Base-by-base conservation (phyloP, 2,329 filamentous ascomycete genomes). In the Colletotrichum tropicicola region DNA sequence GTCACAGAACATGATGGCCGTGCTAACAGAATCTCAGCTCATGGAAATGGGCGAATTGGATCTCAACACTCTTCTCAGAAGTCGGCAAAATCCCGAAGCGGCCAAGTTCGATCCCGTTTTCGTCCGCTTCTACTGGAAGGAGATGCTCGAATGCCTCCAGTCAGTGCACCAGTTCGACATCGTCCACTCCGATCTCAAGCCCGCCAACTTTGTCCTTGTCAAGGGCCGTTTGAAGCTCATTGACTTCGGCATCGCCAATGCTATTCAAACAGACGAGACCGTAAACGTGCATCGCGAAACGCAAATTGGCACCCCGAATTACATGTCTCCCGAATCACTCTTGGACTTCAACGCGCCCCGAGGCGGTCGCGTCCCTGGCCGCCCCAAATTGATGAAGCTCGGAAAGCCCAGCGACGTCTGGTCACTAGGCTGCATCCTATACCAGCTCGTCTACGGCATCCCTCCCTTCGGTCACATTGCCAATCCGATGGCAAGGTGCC, bases 31-130 rank as follows among this genome's bases (percentile, higher is more conserved):
- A n/a, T 13, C 28, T 27, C 69, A 94, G 91, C 88, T 99, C 64
- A 97, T 99, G 94, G 96, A 99, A 80, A 92, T 97, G 75, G 96
- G 96, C 69, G 96, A 99, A 79, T 89, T 95, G 21, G 96, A 99
- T 77, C 87, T 99, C 73, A 92, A 97, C 74, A 93, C 91, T 59
- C 89, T 98, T 57, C 86, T 99, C 68, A 90, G 89, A 35, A 87
- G 90, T 68, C 89, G 90, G 9, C 82, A 92, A 72, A 92, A 90
- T 72, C 87, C 84, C 0, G 91, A 94, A 66, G 88, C 91, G 57
- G 88, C 92, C 39, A 87, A 85, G 65, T 91, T 99, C 66, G 96
- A 99, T 74, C 86, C 93, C 2, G 92, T 91, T 56, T 98, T 98
- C 76, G 93, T 96, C 12, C 91, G 96, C n/a, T 97, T 92, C 79